Base-by-base conservation (phyloP, 2,329 filamentous ascomycete species). In the Colletotrichum brevisporum region DNA sequence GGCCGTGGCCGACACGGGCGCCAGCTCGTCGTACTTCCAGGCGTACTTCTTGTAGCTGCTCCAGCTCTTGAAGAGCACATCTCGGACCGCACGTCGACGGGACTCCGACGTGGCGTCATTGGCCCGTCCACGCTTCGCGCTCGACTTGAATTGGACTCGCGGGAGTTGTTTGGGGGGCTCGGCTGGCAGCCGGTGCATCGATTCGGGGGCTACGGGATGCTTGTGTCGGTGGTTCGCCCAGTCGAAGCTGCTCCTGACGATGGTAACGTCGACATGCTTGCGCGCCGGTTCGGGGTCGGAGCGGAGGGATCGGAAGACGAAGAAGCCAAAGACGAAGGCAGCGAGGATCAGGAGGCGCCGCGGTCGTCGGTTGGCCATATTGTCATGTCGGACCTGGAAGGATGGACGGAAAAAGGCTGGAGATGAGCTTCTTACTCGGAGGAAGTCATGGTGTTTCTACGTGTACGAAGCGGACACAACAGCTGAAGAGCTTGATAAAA, bases 21-120 rank as follows among this genome's bases (percentile, higher is more conserved):
- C 75, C n/a, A 86, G 72, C 67, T 85, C 84, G 73, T 86, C 84
- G 41, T 80, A 78, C 71, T 81, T 78, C 83, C 83, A 86, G 1
- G 84, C 84, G 65, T 82, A 74, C n/a, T 76, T 73, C 64, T 78
- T 83, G 73, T 86, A 86, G 51, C 79, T 81, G 16, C 73, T 74
- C 83, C 83, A 86, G 12, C 76, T 74, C 71, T 78, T 79, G 12
- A 76, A 43, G 63, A 82, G 82, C 52, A 74, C 75, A 36, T 76
- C 71, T 69, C 76, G 78, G 6, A 82, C 76, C 16, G 76, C 78
- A 8, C 70, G 43, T 48, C 68, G 63, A 24, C 68, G 63, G 24
- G 68, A 69, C n/a, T 70, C 68, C 39, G 67, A 67, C 15, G 21
- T 39, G 18, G 67, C 63, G 26, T 69, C 66, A 41, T 69, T 69